Base-by-base conservation (phyloP, 1,284 basidiomycete genomes). In the Retiboletus flavoniger region DNA sequence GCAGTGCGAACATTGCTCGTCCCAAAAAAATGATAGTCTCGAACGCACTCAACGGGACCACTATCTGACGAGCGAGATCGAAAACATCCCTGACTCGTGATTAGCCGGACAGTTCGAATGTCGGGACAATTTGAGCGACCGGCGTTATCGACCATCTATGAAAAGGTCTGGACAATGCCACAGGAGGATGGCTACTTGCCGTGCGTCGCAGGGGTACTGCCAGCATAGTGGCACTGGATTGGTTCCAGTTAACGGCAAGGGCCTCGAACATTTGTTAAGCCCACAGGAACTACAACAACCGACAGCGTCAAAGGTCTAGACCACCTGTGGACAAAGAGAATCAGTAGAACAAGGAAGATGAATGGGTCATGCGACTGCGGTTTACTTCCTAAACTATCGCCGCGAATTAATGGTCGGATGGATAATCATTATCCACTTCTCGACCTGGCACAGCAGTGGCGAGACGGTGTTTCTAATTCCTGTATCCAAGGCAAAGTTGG, bases 201-300 rank as follows among this genome's bases (percentile, higher is more conserved):
- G 54, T 53, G 50, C 36, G 32, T 36, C 45, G 21, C 41, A 11
- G 17, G 19, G 38, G 4, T 13, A 13, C 34, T 24, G 3, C 4
- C 4, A n/a, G n/a, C n/a, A 7, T 7, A 10, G 55, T 31, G 14
- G 40, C 4, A 28, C 24, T 29, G 3, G 19, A 31, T 46, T 31
- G 16, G 34, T 40, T 28, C 14, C 24, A 7, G 31, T 26, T 36
- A 49, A 44, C 19, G 39, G 29, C 41, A 36, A 40, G 47, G 50
- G 57, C 26, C 62, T 63, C 34, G 63, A 60, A 48, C 57, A 14
- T 29, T 29, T 19, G 36, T 35, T 44, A 40, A 38, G 48, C 17
- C 28, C 29, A 64, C 51, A 51, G 52, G 54, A 47, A 51, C 41
- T 5, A 50, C 48, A 47, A 29, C 31, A 47, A 38, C 47, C 1